Conservation (phyloP, 2,329 filamentous ascomycete species). For the Plenodomus tracheiphilus region DNA sequence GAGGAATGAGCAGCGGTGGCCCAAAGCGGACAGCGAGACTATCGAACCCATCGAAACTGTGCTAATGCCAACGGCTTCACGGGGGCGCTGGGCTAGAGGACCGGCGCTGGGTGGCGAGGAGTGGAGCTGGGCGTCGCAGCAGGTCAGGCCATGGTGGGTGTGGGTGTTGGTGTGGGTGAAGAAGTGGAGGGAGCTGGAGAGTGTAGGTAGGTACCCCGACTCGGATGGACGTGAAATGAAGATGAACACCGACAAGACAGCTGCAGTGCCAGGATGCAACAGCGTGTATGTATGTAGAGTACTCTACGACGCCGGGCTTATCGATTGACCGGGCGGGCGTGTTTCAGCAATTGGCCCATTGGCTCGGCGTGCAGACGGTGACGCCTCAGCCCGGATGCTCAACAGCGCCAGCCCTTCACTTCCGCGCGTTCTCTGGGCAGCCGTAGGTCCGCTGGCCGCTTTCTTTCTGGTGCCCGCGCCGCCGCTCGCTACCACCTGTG, state of each 20-base stretch:
- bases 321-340: too few relatives aligned
- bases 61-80: background rate
- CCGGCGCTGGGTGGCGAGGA: constrained; percentile 1
- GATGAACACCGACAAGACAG: too few relatives aligned
- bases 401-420: constrained; percentile 10
- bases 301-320: too few relatives aligned
- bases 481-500: background rate
- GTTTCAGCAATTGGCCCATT: constrained; percentile 3
- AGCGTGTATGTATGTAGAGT: too few relatives aligned
- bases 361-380: constrained; percentile 1
- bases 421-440: constrained; percentile 5
- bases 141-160: background rate
- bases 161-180: background rate
- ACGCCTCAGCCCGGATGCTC: constrained; percentile 4
- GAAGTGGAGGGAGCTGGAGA: too few relatives aligned
- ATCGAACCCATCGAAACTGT: background rate
- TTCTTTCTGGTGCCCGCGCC: background rate
- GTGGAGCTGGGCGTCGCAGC: background rate
- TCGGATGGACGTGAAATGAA: background rate
- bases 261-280: too few relatives aligned
- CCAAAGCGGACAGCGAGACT: background rate
- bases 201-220: too few relatives aligned
- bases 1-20: background rate
- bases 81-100: background rate
- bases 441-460: background rate